Conservation (phyloP, 2,329 filamentous ascomycete species). For the Hypoxylon sp. region DNA sequence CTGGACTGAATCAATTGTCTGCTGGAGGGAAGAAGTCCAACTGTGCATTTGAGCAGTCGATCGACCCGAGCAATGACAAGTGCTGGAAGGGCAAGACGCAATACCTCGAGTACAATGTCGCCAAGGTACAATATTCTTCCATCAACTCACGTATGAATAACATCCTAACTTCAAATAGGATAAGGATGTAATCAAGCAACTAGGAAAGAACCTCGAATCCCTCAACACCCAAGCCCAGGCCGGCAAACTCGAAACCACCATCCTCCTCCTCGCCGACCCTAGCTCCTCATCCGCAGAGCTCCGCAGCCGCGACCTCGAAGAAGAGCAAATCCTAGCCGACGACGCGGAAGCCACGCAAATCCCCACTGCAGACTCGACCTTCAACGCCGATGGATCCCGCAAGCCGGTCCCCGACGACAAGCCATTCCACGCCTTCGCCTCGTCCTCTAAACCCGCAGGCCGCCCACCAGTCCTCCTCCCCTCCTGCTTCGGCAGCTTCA, state of each 20-base stretch:
- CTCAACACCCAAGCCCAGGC: conserved; percentile 62
- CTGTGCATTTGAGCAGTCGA: conserved; percentile 52
- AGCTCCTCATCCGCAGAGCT: conserved; percentile 57
- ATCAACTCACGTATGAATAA: not conserved
- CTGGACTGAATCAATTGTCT: conserved; percentile 62
- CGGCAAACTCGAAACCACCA: conserved; percentile 69
- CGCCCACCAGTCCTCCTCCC: conserved; percentile 66
- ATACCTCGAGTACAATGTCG: conserved; percentile 53
- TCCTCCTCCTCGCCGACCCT: conserved; percentile 68
- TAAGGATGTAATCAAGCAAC: conserved; percentile 58
- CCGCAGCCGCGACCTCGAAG: conserved; percentile 61
- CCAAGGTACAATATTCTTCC: conserved; percentile 44
- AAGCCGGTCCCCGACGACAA: conserved; percentile 49
- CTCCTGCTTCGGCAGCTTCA: conserved; percentile 80
- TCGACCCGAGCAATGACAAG: conserved; percentile 45
- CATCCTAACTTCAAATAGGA: conserved; percentile 56
- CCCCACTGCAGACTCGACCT: conserved; percentile 35
- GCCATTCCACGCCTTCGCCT: conserved; percentile 54
- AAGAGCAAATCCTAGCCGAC: conserved; percentile 62
- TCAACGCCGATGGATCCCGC: conserved; percentile 33
- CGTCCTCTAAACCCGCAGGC: conserved; percentile 43
- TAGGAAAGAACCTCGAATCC: conserved; percentile 62
- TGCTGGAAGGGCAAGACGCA: conserved; percentile 53
- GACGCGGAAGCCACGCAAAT: conserved; percentile 5
- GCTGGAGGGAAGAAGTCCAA: conserved; percentile 61